Base-by-base conservation (phyloP, 2,329 filamentous ascomycete species). In the Didymellaceae sp. region DNA sequence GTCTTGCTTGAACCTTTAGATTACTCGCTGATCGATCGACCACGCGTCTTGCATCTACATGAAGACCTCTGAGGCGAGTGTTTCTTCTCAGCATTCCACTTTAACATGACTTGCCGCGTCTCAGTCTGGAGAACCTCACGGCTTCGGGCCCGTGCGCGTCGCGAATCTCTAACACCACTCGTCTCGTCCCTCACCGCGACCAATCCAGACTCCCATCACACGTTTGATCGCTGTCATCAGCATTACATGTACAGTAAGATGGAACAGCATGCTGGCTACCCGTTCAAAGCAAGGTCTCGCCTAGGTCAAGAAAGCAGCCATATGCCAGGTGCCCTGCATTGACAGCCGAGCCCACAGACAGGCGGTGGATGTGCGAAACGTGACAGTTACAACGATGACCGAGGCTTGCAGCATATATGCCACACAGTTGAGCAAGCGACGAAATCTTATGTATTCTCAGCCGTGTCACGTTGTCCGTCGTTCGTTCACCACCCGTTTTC, bases 111-210 rank as follows among this genome's bases (percentile, higher is more conserved):
- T 45, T 49, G 35, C 38, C 42, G 40, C 34, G 52, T 57, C 51
- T 35, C 54, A 53, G 41, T 32, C 2, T 16, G 40, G 38, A 21
- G 38, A 35, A 16, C 22, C 11, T 37, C n/a, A n/a, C n/a, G n/a
- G n/a, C n/a, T n/a, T n/a, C n/a, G 30, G 64, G 65, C 18, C 57
- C 57, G 66, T 70, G 67, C 65, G 28, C 54, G 67, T 68, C 60
- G 57, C 68, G 56, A 46, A 61, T 65, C 62, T 70, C 61, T 54
- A 39, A 72, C 69, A 51, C 44, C 51, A 57, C 52, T 24, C 41
- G 69, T 70, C 60, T 67, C 68, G 57, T 20, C 20, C 54, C 40
- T 31, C 18, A 34, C 54, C 38, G 50, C 55, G 45, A 57, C 65
- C 65, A 67, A 61, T 67, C 47, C 26, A 45, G 30, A 28, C 37